Percentiles rank a stretch among this genome's conserved stretches.
Evolutionary conservation across 1,139 yeast species (phyloP).

Genomic region (Hansenula lynferdii): DNA sequence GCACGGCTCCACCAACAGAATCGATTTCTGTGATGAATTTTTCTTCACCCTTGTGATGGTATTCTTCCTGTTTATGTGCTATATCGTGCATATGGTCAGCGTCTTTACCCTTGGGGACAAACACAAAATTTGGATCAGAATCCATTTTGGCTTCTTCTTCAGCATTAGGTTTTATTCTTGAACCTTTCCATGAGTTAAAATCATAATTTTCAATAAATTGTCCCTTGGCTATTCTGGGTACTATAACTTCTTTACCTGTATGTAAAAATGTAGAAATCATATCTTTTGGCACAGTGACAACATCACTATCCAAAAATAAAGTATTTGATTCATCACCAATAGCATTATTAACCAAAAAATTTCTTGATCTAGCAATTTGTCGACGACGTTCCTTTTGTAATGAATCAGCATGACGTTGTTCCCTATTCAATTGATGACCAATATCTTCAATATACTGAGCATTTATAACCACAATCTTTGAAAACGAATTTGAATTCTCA

Average conservation of each 20-base stretch:
- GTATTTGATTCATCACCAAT: constrained; percentile 24
- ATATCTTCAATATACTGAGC: constrained; percentile 21
- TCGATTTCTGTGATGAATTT: constrained; percentile 25
- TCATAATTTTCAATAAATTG: constrained; percentile 19
- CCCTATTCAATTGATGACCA: constrained; percentile 12
- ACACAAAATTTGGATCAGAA: constrained; percentile 31
- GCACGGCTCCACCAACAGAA: constrained; percentile 47
- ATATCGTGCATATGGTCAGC: constrained; percentile 17
- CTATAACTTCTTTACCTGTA: constrained; percentile 17
- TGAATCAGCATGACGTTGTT: constrained; percentile 13
- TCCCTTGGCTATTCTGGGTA: constrained; percentile 20
- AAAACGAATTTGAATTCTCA: constrained; percentile 8
- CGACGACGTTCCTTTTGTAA: constrained; percentile 28
- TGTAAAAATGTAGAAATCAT: constrained; percentile 11
- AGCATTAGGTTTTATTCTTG: constrained; percentile 39
- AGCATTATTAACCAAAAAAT: constrained; percentile 25
- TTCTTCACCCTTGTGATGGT: constrained; percentile 4
- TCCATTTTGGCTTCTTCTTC: constrained; percentile 47
- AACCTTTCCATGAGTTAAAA: constrained; percentile 23
- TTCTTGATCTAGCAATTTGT: constrained; percentile 27
- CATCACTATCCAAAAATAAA: constrained; percentile 21
- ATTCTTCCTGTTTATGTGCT: constrained; percentile 1
- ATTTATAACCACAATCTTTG: constrained; percentile 15
- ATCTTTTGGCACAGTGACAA: constrained; percentile 17
- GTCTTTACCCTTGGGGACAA: constrained; percentile 13